Percentiles rank a stretch among this genome's conserved stretches.
Evolutionary conservation across 148 eudicot species (phyloP).

Genomic region (Rhododendron molle): DNA sequence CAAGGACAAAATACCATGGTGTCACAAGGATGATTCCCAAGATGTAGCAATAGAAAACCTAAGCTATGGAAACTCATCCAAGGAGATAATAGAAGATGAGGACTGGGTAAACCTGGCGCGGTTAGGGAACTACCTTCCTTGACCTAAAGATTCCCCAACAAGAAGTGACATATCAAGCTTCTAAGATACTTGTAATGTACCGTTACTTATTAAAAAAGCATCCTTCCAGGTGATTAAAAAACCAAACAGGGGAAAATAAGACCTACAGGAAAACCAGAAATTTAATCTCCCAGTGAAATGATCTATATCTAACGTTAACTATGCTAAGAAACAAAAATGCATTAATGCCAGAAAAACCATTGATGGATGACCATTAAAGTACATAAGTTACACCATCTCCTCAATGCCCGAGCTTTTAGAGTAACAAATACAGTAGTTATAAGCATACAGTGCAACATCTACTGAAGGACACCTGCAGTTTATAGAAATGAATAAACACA

Average conservation of each 20-base stretch:
- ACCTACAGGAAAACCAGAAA: neutral
- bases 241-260: neutral
- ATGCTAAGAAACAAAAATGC: neutral
- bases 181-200: neutral
- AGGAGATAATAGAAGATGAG: neutral
- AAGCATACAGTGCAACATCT: neutral
- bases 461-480: neutral
- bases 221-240: neutral
- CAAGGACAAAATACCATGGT: neutral
- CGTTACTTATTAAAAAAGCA: neutral
- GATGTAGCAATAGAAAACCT: neutral
- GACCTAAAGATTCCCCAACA: neutral
- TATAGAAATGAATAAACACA: neutral
- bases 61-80: neutral
- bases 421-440: neutral
- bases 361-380: neutral
- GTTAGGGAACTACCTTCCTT: neutral
- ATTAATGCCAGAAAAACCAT: neutral
- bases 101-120: neutral
- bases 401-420: neutral
- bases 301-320: neutral
- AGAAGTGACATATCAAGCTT: neutral
- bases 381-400: neutral
- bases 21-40: neutral
- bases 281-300: neutral